Conservation (phyloP, 306 rosid species). For the Corylus avellana region DNA sequence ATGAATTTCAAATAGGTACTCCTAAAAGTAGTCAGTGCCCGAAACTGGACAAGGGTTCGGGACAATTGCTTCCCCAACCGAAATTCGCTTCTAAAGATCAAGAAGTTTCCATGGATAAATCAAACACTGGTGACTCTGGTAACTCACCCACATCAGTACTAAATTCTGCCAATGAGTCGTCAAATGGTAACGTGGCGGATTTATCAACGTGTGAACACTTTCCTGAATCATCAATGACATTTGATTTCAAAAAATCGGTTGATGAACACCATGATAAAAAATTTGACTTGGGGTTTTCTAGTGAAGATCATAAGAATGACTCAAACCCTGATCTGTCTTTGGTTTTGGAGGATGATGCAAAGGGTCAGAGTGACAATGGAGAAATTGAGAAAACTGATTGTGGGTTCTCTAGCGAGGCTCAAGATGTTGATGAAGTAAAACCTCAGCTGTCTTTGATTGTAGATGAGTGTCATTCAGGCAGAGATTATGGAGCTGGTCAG, state of each 20-base stretch:
- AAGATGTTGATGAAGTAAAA: neutral
- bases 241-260: neutral
- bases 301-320: conserved; percentile 9
- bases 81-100: conserved; percentile 9
- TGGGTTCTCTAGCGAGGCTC: conserved; percentile 26
- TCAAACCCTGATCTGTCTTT: conserved; percentile 5
- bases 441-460: conserved; percentile 4
- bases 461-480: conserved; percentile 21
- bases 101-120: neutral
- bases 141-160: conserved; percentile 15
- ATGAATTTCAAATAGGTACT: conserved; percentile 30
- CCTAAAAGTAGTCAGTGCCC: conserved; percentile 15
- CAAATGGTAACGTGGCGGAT: conserved; percentile 20
- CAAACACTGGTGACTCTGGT: conserved; percentile 25
- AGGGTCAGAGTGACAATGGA: conserved; percentile 23
- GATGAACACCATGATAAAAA: conserved; percentile 12
- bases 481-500: conserved; percentile 16
- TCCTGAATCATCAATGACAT: conserved; percentile 26
- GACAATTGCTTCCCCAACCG: conserved; percentile 9
- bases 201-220: conserved; percentile 18
- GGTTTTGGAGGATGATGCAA: conserved; percentile 26
- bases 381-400: neutral
- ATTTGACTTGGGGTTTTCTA: conserved; percentile 11
- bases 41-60: conserved; percentile 24
- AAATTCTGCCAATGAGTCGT: conserved; percentile 34